Evolutionary conservation across 1,284 basidiomycete genomes (phyloP).

Genomic region (Malassezia restricta): DNA sequence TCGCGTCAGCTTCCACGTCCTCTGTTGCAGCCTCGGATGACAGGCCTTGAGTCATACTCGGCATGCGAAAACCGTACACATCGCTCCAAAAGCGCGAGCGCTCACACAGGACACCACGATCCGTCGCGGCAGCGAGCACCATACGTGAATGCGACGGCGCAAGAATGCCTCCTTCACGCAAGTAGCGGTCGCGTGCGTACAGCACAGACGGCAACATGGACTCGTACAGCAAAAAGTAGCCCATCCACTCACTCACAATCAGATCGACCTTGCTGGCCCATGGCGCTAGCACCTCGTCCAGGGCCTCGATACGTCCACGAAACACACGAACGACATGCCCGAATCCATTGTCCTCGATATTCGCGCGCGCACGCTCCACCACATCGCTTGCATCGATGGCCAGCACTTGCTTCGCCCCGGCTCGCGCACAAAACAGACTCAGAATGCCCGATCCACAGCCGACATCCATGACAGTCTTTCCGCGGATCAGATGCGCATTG

Average conservation of each 20-base stretch:
- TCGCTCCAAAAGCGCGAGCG: constrained; percentile 78
- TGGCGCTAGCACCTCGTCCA: constrained; percentile 57
- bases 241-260: constrained; percentile 95
- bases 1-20: constrained; percentile 20
- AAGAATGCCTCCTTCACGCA: constrained; percentile 63
- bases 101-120: constrained; percentile 61
- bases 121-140: constrained; percentile 68
- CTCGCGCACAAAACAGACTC: constrained; percentile 78
- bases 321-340: constrained; percentile 66
- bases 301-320: constrained; percentile 75
- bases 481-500: constrained; percentile 71
- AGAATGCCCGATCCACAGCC: constrained; percentile 59
- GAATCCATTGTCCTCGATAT: constrained; percentile 67
- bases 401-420: constrained; percentile 82
- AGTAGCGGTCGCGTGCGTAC: constrained; percentile 69
- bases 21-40: constrained; percentile 39
- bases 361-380: constrained; percentile 66
- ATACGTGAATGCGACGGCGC: constrained; percentile 81
- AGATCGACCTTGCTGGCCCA: constrained; percentile 67
- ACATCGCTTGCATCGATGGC: constrained; percentile 86
- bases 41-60: constrained; percentile 33
- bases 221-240: constrained; percentile 60
- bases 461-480: constrained; percentile 81
- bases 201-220: constrained; percentile 94
- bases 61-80: constrained; percentile 59